Base-by-base conservation (phyloP, 306 rosid species). In the Quillaja saponaria region DNA sequence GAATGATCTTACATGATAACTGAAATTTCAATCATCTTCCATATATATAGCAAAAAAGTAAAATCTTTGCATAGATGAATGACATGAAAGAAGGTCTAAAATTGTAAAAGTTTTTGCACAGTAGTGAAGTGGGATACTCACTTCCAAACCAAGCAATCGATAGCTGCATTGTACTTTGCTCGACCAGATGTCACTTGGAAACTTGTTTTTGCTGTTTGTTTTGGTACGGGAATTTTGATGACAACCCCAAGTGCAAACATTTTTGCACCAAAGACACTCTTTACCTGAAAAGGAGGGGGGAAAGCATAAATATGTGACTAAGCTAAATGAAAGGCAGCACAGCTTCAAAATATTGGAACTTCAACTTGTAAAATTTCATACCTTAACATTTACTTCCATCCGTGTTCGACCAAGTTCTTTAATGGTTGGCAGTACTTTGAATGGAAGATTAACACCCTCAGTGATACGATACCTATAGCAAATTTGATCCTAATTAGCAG, bases 221-320 rank as follows among this genome's bases (percentile, higher is more conserved):
- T 90, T 14, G 97, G 97, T 61, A 90, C 95, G 13, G 95, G 97
- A 63, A 90, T 84, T 83, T 87, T 90, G 55, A 90, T 74, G 64
- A 90, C 95, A 52, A 87, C 95, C 19, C 97, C 95, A 75, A 90
- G 87, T 8, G 95, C 97, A 83, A 90, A 90, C 97, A 90, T 90
- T 67, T 87, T 87, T 62, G 95, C 88, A 67, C 94, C 85, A 25
- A 87, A 90, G 51, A 87, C 94, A 70, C 97, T 90, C 82, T 90
- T 90, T 47, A 90, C 95, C 95, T 90, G 87, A 49, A 77, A 70
- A 71, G 39, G 10, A 20, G 20, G 7, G 7, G 13, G 7, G 7
- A 39, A 8, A 8, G 40, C 1, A 58, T 39, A 12, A 17, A 49
- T 49, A 13, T 46, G 20, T 8, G 60, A 19, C 63, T 72, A 46